Evolutionary conservation across 176 grass and related monocot species (phyloP), one percentile per base, ranked within the genome.

Genomic region (Eleusine coracana): DNA sequence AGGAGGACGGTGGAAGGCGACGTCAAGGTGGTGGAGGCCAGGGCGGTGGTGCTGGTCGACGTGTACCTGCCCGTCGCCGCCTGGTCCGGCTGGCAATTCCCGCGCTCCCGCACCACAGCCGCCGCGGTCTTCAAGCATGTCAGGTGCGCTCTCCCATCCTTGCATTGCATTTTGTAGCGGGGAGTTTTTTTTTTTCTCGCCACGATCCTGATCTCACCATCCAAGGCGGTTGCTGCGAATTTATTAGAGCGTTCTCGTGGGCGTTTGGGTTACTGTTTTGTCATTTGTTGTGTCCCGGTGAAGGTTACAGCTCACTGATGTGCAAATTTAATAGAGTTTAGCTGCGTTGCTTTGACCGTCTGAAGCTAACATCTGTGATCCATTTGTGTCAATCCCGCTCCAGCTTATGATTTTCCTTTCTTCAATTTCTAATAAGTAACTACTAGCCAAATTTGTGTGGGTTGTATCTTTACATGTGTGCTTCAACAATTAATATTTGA

Each of bases 31-130:
- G 66, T 60, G 71, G 87, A 93, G 69, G 84, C 38, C 29, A 88
- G 96, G 76, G 93, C 73, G 0, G 58, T 99, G 6, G 27, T 99
- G 71, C 79, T 96, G 6, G 5, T 99, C 7, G 96, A 99, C 38
- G 85, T 99, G 2, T 99, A 93, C 83, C 78, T 99, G 39, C 91
- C 91, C 21, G 38, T 86, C 41, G 77, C 76, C 9, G 83, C 82
- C n/a, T 99, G 91, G 91, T 90, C 91, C 1, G 91, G 91, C 0
- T 96, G 91, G 93, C 80, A 99, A 74, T 96, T 99, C 68, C 93
- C 90, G 25, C 86, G 52, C 40, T 94, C 78, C 16, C 80, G 91
- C 16, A 18, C 74, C 0, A 51, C 88, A 0, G 92, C 89, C 18
- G 89, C 87, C 38, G 87, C 88, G 10, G 44, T 99, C 0, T 99